Base-by-base conservation (phyloP, 1,139 yeast species). In the Kurtzmaniella quercitrusa region DNA sequence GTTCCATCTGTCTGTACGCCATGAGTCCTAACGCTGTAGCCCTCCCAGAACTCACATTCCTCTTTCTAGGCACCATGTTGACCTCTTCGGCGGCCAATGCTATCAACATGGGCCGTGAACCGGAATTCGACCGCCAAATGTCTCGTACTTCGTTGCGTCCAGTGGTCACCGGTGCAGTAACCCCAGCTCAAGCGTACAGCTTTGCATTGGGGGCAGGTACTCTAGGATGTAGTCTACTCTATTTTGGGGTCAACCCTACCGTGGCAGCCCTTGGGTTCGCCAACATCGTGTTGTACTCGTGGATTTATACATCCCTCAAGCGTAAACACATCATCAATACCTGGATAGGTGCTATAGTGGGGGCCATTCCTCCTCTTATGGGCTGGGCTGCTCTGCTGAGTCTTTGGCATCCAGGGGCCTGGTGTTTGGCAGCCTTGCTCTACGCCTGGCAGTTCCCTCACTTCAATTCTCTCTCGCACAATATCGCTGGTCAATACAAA, bases 361-460 rank as follows among this genome's bases (percentile, higher is more conserved):
- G 99, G 3, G 98, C 98, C 0, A 86, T 93, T 37, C 98, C 99
- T 1, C 99, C 99, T 27, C 73, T 94, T 43, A 93, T 93, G 99
- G 99, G 99, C 2, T 93, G 98, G 98, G 96, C 96, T 1, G 96
- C 97, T 0, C 86, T 96, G 3, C 81, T 88, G 2, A 80, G 95
- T 1, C 67, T 93, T 41, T 55, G 73, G 3, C 89, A 88, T 50
- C 97, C 98, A 0, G 97, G 94, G 7, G 95, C 95, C 2, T 93
- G 98, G 98, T 83, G 94, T 57, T 68, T 91, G 31, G 98, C 98
- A 1, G 90, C 85, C 0, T 68, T 94, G 44, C 70, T 93, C 37
- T 93, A 87, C 60, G 96, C 98, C 3, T 93, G 99, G 99, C 99
- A 93, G 65, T 93, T 93, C 62, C 99, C 99, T 3, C 99, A 93